Evolutionary conservation across 306 rosid genomes (phyloP).

Genomic region (Ziziphus jujuba): DNA sequence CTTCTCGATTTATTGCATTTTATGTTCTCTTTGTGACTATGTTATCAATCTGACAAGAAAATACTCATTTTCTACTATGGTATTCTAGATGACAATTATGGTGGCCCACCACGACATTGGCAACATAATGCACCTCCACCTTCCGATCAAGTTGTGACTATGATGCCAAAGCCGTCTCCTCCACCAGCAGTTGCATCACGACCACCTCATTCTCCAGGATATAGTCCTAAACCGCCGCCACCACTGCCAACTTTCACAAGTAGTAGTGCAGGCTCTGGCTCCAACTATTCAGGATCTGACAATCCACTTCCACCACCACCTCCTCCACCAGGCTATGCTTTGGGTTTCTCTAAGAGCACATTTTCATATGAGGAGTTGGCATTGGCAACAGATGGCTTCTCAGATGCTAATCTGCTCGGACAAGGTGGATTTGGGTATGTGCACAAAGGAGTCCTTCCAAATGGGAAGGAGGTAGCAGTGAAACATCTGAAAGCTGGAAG

Average conservation of each 20-base stretch:
- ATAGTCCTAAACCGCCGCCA: conserved; percentile 30
- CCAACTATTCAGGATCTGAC: conserved; percentile 82
- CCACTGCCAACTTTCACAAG: conserved; percentile 46
- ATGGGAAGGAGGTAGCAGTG: conserved; percentile 92
- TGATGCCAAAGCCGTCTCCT: conserved; percentile 60
- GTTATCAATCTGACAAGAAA: background rate
- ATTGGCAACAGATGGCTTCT: conserved; percentile 90
- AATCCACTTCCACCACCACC: conserved; percentile 62
- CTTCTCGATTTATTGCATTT: background rate
- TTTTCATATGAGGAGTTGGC: conserved; percentile 84
- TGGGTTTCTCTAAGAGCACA: conserved; percentile 72
- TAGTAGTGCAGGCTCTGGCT: conserved; percentile 91
- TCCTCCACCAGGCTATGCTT: conserved; percentile 60
- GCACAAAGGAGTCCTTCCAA: conserved; percentile 86
- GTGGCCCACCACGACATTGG: conserved; percentile 61
- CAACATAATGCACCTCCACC: conserved; percentile 77
- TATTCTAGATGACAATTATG: conserved; percentile 57
- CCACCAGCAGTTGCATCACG: conserved; percentile 57
- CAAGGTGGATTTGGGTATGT: conserved; percentile 98
- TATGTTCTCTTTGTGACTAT: background rate
- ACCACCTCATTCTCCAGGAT: conserved; percentile 44
- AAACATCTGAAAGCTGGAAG: conserved; percentile 96
- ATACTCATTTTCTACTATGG: background rate
- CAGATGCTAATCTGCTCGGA: conserved; percentile 93
- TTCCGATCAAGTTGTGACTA: conserved; percentile 34